Evolutionary conservation across 768 basidiomycete species (phyloP), one percentile per base, ranked within the genome.

Genomic region (Trichaptum fuscoviolaceum): DNA sequence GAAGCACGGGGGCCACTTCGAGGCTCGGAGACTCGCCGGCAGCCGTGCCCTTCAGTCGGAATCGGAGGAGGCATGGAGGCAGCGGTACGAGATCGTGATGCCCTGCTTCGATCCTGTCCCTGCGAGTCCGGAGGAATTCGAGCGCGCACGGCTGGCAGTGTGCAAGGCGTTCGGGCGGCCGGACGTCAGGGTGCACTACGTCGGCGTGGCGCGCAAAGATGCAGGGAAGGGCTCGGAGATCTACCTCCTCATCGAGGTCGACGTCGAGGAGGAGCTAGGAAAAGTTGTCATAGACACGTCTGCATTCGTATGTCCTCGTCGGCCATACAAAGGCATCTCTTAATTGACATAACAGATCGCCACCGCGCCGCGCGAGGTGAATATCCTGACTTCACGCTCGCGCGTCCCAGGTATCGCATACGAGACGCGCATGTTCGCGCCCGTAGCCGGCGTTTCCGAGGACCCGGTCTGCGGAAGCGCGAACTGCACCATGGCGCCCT

Each of bases 401-500:
- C 73, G 77, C 0, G 75, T 69, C 26, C 70, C 71, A 7, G 69
- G 76, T 12, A 77, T 76, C 63, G 70, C 69, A 20, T 87, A 84
- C 73, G 73, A 80, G n/a, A 84, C 85, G 8, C 79, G 86, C 5
- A 81, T 85, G 79, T 85, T 87, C 69, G 75, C 80, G 6, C 83
- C 82, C 7, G 59, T 61, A 0, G 35, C 66, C 8, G 68, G 65
- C 70, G 72, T 63, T n/a, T 75, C 74, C 4, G 84, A 86, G 73
- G 85, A 86, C 66, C 78, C 75, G 18, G 84, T 85, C 7, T 86
- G 84, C 67, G 85, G 85, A 15, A 82, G 82, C 42, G 83, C 85
- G 0, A 85, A 87, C 68, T 79, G 80, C 61, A 65, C 85, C 42
- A 65, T 84, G 36, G 76, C 70, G 2, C 84, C 85, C 1, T 86